Evolutionary conservation across 345 rosid genomes (phyloP).

Genomic region (Corymbia maculata): DNA sequence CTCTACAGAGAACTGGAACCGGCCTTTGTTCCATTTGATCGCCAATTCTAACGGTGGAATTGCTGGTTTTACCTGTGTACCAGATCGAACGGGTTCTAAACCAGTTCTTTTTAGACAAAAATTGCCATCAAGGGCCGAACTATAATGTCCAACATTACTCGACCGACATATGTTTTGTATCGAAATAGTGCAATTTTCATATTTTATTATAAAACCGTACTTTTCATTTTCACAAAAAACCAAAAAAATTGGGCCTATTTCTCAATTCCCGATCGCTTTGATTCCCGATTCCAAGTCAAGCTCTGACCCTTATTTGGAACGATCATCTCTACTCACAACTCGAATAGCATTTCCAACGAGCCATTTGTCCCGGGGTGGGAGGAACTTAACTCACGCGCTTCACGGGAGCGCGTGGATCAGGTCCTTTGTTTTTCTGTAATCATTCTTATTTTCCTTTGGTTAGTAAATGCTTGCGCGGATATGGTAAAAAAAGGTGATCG

Average conservation of each 20-base stretch:
- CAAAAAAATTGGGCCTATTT: background rate
- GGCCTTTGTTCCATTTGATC: too few species aligned
- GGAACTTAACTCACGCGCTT: background rate
- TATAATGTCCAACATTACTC: too few species aligned
- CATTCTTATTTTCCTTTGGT: background rate
- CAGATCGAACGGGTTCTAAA: background rate
- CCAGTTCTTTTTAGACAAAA: background rate
- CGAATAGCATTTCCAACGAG: background rate
- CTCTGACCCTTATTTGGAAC: background rate
- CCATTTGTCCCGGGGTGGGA: background rate
- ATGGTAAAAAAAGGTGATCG: background rate
- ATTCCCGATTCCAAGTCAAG: background rate
- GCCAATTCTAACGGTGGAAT: rapidly evolving
- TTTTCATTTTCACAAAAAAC: background rate
- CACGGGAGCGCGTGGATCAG: background rate
- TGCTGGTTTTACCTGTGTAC: background rate
- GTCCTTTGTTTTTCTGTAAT: background rate
- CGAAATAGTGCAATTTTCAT: background rate
- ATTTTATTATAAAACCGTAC: background rate
- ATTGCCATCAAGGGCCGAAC: background rate
- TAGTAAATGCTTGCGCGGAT: background rate
- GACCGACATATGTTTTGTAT: rapidly evolving
- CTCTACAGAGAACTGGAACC: background rate
- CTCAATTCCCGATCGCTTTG: background rate
- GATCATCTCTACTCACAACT: background rate